Percentiles rank a stretch among this genome's conserved stretches.
These are phyloP conservation scores for Penicillium goetzii DNA, from an alignment of 495 filamentous ascomycete species.

Conservation along the genomic window DNA sequence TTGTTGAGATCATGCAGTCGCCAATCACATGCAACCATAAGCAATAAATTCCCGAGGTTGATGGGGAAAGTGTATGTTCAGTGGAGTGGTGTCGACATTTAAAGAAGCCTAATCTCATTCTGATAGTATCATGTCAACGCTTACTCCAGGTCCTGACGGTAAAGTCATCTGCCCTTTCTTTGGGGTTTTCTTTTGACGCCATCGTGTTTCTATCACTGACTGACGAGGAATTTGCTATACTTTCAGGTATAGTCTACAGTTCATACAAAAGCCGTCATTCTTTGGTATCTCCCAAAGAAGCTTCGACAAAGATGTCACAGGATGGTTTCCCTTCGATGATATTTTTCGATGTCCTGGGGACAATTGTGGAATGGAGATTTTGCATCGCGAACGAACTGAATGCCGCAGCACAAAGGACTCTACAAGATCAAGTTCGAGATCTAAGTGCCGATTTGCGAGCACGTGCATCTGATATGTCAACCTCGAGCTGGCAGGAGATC, in stretches of 20 bases:
- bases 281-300: constrained; percentile 8
- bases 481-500: constrained; percentile 19
- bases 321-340: constrained; percentile 13
- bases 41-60: constrained; percentile 16
- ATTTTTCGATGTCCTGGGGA: constrained; percentile 29
- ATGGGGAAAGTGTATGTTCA: constrained; percentile 1
- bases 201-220: constrained; percentile 2
- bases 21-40: constrained; percentile 17
- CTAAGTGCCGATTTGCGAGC: constrained; percentile 15
- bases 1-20: constrained; percentile 1
- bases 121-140: neutral
- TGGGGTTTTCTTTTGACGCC: neutral
- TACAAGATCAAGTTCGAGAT: constrained; percentile 15
- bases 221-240: neutral
- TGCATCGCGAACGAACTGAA: constrained; percentile 27
- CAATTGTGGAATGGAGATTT: constrained; percentile 28
- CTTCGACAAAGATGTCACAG: constrained; percentile 16
- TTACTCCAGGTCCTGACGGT: constrained; percentile 2
- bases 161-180: neutral
- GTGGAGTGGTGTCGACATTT: constrained; percentile 4
- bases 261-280: neutral
- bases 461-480: constrained; percentile 20
- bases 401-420: constrained; percentile 16
- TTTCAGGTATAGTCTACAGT: constrained; percentile 7
- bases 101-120: constrained; percentile 8